phyloP scores from a whole-genome alignment of 257 asterid species.

The Vinca minor region DNA sequence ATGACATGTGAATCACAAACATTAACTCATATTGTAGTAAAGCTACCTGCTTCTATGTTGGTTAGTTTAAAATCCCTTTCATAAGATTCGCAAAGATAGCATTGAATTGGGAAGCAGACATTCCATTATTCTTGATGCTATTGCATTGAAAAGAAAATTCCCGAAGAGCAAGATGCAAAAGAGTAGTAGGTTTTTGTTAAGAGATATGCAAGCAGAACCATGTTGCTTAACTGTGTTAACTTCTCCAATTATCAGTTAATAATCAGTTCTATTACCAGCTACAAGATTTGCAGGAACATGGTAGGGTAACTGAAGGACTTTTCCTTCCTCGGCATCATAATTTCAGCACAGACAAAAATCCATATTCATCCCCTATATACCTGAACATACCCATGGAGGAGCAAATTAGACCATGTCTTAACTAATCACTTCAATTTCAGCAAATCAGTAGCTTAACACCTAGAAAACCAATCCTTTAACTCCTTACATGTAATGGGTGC shows the following conservation, averaged over 20 bases:
- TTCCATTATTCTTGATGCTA: neutral
- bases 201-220: neutral
- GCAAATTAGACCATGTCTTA: conserved; percentile 16
- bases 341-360: conserved; percentile 76
- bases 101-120: neutral
- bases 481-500: conserved; percentile 85
- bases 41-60: neutral
- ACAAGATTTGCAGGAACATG: conserved; percentile 74
- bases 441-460: conserved; percentile 10
- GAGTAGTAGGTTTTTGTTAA: neutral
- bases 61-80: neutral
- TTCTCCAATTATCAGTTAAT: conserved; percentile 14
- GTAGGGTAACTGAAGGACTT: conserved; percentile 57
- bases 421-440: no score
- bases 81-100: neutral
- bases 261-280: conserved; percentile 52
- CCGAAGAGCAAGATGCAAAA: neutral
- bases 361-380: conserved; percentile 89
- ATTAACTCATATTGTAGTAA: neutral
- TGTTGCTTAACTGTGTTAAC: conserved; percentile 3
- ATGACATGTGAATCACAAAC: neutral
- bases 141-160: neutral
- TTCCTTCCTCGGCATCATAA: conserved; percentile 56
- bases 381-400: conserved; percentile 34
- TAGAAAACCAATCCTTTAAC: conserved; percentile 5